phyloP scores from a whole-genome alignment of 2,329 filamentous ascomycete species.

The Sporothrix schenckii region DNA sequence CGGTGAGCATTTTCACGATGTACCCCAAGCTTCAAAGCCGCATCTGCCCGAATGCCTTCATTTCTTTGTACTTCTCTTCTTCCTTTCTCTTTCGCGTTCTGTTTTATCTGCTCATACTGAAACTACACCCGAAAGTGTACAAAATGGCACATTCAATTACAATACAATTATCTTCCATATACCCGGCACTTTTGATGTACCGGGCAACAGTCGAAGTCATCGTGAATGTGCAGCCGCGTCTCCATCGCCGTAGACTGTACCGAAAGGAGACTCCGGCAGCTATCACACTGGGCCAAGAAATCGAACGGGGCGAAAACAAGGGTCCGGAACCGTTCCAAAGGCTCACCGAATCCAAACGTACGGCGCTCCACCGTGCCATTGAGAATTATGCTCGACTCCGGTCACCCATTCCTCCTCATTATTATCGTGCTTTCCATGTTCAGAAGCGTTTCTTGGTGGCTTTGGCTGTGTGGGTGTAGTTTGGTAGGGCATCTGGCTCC shows the following conservation, averaged over 20 bases:
- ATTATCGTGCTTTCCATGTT: conserved; percentile 16
- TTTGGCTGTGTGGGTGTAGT: not conserved
- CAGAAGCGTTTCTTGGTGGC: conserved; percentile 6
- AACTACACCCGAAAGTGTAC: no score
- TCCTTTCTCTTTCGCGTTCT: not conserved
- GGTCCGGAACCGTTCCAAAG: not conserved
- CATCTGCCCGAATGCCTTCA: conserved; percentile 9
- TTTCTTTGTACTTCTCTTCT: not conserved
- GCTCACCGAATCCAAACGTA: not conserved
- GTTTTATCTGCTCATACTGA: not conserved
- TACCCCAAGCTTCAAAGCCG: not conserved
- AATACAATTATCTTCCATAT: not conserved
- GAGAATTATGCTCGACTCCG: not conserved
- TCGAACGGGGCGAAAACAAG: not conserved
- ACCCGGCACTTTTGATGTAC: not conserved
- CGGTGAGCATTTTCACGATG: not conserved
- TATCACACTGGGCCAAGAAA: not conserved
- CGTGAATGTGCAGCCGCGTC: conserved; percentile 17
- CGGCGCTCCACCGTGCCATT: conserved; percentile 15
- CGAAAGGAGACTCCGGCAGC: not conserved
- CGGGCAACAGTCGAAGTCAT: not conserved
- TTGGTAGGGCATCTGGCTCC: conserved; percentile 28
- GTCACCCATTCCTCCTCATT: not conserved
- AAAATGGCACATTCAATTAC: not conserved
- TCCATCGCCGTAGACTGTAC: conserved; percentile 12